These are phyloP conservation scores for Fusarium virguliforme DNA, from an alignment of 2,329 filamentous ascomycete genomes.

Conservation along the genomic window DNA sequence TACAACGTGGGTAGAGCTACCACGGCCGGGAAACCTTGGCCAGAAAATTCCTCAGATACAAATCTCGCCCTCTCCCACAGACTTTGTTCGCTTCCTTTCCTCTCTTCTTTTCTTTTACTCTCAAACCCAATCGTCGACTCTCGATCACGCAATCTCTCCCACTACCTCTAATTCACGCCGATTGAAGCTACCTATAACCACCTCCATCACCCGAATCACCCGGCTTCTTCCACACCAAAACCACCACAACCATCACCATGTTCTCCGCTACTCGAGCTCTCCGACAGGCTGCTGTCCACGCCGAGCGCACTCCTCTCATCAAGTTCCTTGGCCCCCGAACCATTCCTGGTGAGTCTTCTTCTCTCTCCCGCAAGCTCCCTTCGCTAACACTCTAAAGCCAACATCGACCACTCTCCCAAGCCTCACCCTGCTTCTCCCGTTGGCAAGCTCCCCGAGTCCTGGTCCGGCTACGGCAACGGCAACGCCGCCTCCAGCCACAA, in stretches of 20 bases:
- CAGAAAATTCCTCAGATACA: conserved; percentile 52
- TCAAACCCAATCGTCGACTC: conserved; percentile 12
- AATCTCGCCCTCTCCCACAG: conserved; percentile 43
- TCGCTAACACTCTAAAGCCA: conserved; percentile 66
- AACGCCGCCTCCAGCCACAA: conserved; percentile 63
- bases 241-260: conserved; percentile 59
- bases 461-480: conserved; percentile 57
- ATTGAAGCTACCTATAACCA: not conserved
- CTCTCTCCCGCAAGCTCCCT: conserved; percentile 8
- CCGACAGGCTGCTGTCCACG: conserved; percentile 72
- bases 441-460: conserved; percentile 72
- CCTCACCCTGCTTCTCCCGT: conserved; percentile 81
- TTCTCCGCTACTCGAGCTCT: conserved; percentile 70
- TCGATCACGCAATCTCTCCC: conserved; percentile 1
- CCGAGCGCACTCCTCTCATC: conserved; percentile 74
- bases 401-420: conserved; percentile 80
- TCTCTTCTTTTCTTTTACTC: conserved; percentile 30
- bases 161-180: conserved; percentile 1
- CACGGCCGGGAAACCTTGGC: conserved; percentile 9
- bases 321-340: conserved; percentile 74
- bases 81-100: conserved; percentile 18
- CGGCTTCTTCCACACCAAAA: conserved; percentile 23
- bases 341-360: conserved; percentile 68
- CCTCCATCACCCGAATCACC: conserved; percentile 30
- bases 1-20: conserved; percentile 24